A percentile compares a stretch with the other conserved stretches of the same genome.
Conservation (phyloP, 2,329 filamentous ascomycete species). For the Epichloe sibirici region DNA sequence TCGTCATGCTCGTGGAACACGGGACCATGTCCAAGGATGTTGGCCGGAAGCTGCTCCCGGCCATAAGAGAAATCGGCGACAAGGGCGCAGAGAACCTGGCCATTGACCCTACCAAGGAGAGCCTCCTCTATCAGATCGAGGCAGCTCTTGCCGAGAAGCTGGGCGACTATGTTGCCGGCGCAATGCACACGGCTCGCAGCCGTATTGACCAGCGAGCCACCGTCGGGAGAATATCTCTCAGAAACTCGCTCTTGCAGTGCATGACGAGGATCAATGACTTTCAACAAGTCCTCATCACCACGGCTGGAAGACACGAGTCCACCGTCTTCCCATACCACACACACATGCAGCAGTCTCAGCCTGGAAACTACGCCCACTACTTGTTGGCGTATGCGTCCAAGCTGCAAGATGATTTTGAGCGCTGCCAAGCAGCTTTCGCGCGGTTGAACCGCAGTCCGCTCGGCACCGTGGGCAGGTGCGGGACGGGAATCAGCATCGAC, state of each 20-base stretch:
- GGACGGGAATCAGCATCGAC: background rate
- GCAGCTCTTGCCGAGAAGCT: background rate
- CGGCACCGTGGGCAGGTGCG: background rate
- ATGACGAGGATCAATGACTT: constrained; percentile 1
- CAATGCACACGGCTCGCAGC: constrained; percentile 8
- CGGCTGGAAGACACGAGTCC: background rate
- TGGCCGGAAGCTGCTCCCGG: background rate
- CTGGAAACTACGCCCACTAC: constrained; percentile 8
- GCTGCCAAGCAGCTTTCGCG: background rate
- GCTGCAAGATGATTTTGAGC: background rate
- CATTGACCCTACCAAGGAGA: background rate
- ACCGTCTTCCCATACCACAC: constrained; percentile 7
- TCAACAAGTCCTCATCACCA: constrained; percentile 2
- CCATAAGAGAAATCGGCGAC: background rate
- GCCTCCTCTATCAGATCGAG: background rate
- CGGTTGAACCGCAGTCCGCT: background rate
- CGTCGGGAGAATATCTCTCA: constrained; percentile 6
- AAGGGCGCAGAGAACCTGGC: background rate
- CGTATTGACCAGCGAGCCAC: constrained; percentile 9
- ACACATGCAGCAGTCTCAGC: constrained; percentile 9
- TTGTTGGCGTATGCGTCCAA: background rate
- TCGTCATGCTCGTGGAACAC: constrained; percentile 9
- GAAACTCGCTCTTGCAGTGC: constrained; percentile 3
- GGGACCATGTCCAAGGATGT: background rate
- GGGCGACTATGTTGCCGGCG: constrained; percentile 8